Evolutionary conservation across 108 stramenopile species (phyloP), one percentile per base, ranked within the genome.

Genomic region (Aurantiochytrium sp.): DNA sequence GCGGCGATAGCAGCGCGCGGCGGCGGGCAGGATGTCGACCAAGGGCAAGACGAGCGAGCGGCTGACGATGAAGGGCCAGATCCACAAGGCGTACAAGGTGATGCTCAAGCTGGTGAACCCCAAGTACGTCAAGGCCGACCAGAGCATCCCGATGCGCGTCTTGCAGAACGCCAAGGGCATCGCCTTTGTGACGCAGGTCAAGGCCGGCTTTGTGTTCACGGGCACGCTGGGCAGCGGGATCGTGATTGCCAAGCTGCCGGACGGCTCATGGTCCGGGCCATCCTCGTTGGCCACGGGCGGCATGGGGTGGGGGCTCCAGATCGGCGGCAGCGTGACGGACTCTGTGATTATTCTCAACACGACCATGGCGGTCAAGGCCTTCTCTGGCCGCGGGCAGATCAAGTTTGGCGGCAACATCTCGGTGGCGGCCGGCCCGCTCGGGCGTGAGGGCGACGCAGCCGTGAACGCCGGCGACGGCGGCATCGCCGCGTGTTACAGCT

Each of bases 271-370:
- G 97, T 92, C 92, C 68, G 95, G 96, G 2, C 97, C 97, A 0
- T 93, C 92, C 69, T 96, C 97, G 36, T 95, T 97, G 89, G 96
- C 95, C 30, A 89, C 94, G 39, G 94, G 90, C 1, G 96, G 97
- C n/a, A 55, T 97, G 17, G 90, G 91, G 30, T 96, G 95, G 95
- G 96, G 96, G 52, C 89, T 90, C 50, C 88, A 93, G 86, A 91
- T 93, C 12, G 96, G 97, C 36, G 96, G 93, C 34, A 94, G 94
- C 68, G 89, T 95, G 17, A 95, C 97, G 37, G 93, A 95, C 65
- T 95, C 95, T 55, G 95, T 98, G 30, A 96, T 99, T 89, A 90
- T 99, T 68, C 91, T 98, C n/a, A 97, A 96, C 96, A 96, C 94
- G 5, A 96, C 97, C 59, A 91, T 91, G 4, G 96, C 97, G 5